These are phyloP conservation scores for Peniophora sp. DNA, from an alignment of 1,284 basidiomycete species.

Conservation along the genomic window DNA sequence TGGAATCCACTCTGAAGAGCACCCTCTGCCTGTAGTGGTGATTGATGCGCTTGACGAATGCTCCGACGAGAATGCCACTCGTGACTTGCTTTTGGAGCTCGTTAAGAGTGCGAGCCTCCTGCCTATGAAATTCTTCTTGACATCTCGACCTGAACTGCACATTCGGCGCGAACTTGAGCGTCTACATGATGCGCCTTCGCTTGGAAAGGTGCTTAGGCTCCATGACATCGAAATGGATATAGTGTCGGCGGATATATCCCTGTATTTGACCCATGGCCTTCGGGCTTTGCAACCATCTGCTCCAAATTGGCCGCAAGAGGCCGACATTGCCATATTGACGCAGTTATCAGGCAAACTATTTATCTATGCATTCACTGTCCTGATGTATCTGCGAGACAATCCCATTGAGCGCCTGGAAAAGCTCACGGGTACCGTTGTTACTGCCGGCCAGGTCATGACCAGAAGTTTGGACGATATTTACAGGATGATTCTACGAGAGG, in stretches of 20 bases:
- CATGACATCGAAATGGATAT: background rate
- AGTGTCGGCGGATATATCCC: background rate
- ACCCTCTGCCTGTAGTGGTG: background rate
- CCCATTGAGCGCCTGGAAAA: background rate
- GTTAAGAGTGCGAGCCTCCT: background rate
- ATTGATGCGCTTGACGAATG: constrained; percentile 1
- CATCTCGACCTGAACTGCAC: background rate
- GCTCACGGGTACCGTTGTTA: background rate
- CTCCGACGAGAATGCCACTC: background rate
- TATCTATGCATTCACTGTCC: background rate
- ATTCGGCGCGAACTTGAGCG: background rate
- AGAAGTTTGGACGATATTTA: background rate
- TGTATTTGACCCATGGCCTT: background rate
- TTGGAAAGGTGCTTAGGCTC: background rate
- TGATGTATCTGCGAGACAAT: background rate
- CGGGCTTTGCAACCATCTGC: background rate
- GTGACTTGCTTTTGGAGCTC: background rate
- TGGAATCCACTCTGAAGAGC: background rate
- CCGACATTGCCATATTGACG: background rate
- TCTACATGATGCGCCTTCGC: no score
- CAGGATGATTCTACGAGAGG: background rate
- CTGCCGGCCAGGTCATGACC: background rate
- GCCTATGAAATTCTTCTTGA: background rate
- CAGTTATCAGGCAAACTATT: background rate
- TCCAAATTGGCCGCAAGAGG: background rate